phyloP scores from a whole-genome alignment of 305 asterid genomes.

The Fraxinus floribunda region DNA sequence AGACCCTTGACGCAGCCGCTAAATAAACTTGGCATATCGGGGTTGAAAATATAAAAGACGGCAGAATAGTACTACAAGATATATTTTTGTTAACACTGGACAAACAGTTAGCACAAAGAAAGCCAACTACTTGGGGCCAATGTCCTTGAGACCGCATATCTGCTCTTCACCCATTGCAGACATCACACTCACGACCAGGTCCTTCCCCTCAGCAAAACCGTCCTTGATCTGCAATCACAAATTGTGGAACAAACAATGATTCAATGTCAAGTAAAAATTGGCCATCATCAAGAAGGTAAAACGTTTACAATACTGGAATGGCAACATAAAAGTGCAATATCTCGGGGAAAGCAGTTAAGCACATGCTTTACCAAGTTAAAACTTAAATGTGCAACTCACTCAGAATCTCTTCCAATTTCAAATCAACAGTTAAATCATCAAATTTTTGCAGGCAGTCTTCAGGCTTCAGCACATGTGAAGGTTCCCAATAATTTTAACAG shows the following conservation, averaged over 20 bases:
- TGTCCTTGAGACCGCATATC: constrained; percentile 69
- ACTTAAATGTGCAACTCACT: background rate
- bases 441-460: background rate
- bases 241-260: background rate
- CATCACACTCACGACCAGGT: constrained; percentile 79
- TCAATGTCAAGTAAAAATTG: background rate
- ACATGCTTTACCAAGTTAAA: background rate
- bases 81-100: background rate
- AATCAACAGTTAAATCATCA: background rate
- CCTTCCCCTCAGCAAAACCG: constrained; percentile 78
- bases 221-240: constrained; percentile 59
- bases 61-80: background rate
- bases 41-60: background rate
- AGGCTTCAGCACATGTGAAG: background rate
- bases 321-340: background rate
- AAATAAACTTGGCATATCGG: background rate
- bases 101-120: background rate
- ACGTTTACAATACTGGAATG: background rate
- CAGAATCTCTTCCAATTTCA: background rate
- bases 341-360: background rate
- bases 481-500: background rate
- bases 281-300: background rate
- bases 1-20: background rate
- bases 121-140: constrained; percentile 62
- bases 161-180: constrained; percentile 93